Percentiles rank a stretch among this genome's conserved stretches.
Evolutionary conservation across 805 yeast genomes (phyloP).

Genomic region (Kuraishia cidri): DNA sequence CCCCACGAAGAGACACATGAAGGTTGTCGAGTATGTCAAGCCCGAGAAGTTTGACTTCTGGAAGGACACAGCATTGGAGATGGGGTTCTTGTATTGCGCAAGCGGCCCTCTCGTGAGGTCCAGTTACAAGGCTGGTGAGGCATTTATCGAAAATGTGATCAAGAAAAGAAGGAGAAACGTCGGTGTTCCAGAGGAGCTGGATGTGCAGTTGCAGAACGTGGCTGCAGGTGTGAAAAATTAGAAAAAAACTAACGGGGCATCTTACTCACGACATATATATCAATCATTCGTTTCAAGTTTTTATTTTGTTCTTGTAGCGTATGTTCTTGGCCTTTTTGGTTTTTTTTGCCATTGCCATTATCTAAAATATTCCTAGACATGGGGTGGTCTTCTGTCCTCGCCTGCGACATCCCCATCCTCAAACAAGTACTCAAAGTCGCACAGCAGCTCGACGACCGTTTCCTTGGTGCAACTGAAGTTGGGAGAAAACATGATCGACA

Average conservation of each 20-base stretch:
- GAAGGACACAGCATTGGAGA: slow-evolving; percentile 75
- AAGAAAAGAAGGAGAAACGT: slow-evolving; percentile 55
- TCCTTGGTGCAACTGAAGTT: slow-evolving; percentile 8
- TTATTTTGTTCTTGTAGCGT: too few relatives aligned
- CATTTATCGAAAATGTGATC: slow-evolving; percentile 89
- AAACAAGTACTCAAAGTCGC: slow-evolving; percentile 6
- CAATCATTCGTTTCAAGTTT: too few relatives aligned
- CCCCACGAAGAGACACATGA: slow-evolving; percentile 98
- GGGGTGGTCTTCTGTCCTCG: not conserved
- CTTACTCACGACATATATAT: too few relatives aligned
- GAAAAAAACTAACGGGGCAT: too few relatives aligned
- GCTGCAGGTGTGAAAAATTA: not conserved
- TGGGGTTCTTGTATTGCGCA: slow-evolving; percentile 95
- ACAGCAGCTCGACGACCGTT: slow-evolving; percentile 6
- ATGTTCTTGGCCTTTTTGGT: too few relatives aligned
- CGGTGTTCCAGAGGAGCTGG: slow-evolving; percentile 21
- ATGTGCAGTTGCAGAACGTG: too few relatives aligned
- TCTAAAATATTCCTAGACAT: not conserved
- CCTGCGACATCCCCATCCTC: slow-evolving; percentile 1
- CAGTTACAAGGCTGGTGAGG: slow-evolving; percentile 97
- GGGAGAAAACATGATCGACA: slow-evolving; percentile 18
- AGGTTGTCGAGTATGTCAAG: slow-evolving; percentile 88
- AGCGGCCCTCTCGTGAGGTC: slow-evolving; percentile 96
- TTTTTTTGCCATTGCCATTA: too few relatives aligned
- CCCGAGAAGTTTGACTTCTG: slow-evolving; percentile 95